Evolutionary conservation across 805 yeast species (phyloP).

Genomic region (Wickerhamiella dianesei): DNA sequence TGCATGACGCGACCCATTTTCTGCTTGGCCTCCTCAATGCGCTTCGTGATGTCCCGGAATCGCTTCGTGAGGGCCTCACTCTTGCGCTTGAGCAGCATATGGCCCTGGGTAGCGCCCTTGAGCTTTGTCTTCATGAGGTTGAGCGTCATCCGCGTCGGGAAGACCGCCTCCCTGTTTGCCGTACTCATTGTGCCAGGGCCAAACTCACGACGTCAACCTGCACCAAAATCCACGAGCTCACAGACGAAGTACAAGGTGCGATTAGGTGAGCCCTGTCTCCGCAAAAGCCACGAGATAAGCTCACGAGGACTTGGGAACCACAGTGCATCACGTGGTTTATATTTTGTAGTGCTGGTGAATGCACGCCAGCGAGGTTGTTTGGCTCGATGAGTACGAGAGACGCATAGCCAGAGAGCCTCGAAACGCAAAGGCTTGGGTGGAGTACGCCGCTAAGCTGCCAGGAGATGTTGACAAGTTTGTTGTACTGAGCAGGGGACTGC

Average conservation of each 20-base stretch:
- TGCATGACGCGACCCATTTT: conserved; percentile 99
- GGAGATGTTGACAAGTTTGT: not conserved
- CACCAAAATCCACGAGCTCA: not conserved
- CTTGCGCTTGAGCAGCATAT: conserved; percentile 81
- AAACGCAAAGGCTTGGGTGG: not conserved
- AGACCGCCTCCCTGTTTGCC: conserved; percentile 68
- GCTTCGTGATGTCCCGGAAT: conserved; percentile 85
- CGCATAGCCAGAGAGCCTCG: not conserved
- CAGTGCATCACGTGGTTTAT: conserved; percentile 1
- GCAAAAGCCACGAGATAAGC: not conserved
- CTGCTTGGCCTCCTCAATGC: conserved; percentile 89
- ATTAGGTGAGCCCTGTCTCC: not conserved
- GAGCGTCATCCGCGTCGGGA: conserved; percentile 95
- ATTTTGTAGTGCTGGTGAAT: too few species aligned
- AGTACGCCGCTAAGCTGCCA: not conserved
- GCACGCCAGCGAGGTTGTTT: not conserved
- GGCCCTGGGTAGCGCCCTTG: conserved; percentile 96
- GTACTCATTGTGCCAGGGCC: not conserved
- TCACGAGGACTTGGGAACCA: conserved; percentile 1
- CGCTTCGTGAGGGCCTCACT: conserved; percentile 95
- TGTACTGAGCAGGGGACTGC: not conserved
- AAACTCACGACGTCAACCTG: not conserved
- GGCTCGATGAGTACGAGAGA: not conserved
- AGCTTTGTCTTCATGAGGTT: conserved; percentile 89
- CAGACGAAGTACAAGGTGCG: not conserved